Evolutionary conservation across 1,284 basidiomycete genomes (phyloP).

Genomic region (Coriolopsis trogii): DNA sequence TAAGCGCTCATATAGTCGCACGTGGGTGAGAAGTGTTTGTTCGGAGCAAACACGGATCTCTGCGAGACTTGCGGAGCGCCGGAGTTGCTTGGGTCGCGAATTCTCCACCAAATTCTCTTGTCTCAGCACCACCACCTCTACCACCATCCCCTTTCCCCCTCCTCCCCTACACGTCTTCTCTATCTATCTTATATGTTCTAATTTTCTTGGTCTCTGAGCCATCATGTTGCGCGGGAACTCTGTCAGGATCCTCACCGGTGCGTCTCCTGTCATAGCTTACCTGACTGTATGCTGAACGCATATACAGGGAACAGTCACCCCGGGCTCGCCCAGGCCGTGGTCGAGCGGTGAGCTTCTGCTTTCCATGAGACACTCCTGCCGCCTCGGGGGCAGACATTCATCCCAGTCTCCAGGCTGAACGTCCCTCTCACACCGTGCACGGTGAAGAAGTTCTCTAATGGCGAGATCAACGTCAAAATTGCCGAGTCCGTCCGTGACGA

Average conservation of each 20-base stretch:
- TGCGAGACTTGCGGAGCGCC: constrained; percentile 27
- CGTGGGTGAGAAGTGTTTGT: constrained; percentile 30
- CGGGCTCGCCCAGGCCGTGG: constrained; percentile 92
- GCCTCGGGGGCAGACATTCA: constrained; percentile 38
- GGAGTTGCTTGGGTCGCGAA: constrained; percentile 16
- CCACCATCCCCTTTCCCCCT: constrained; percentile 1
- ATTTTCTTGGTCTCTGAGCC: constrained; percentile 38
- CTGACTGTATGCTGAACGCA: constrained; percentile 1
- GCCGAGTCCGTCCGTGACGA: constrained; percentile 96
- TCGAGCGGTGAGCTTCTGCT: constrained; percentile 86
- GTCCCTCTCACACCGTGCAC: constrained; percentile 89
- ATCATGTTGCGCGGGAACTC: constrained; percentile 90
- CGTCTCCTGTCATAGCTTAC: constrained; percentile 40
- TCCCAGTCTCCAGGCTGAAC: constrained; percentile 72
- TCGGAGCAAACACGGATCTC: constrained; percentile 29
- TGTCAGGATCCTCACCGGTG: constrained; percentile 91
- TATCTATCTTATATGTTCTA: constrained; percentile 30
- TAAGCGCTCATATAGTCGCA: constrained; percentile 15
- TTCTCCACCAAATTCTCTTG: constrained; percentile 13
- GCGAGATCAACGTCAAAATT: constrained; percentile 92
- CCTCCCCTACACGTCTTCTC: constrained; percentile 14
- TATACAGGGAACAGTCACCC: constrained; percentile 94
- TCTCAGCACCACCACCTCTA: constrained; percentile 5
- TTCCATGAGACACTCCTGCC: constrained; percentile 44
- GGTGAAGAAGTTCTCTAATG: constrained; percentile 96